Evolutionary conservation across 2,329 filamentous ascomycete genomes (phyloP).

Genomic region (Raffaelea albimanens): DNA sequence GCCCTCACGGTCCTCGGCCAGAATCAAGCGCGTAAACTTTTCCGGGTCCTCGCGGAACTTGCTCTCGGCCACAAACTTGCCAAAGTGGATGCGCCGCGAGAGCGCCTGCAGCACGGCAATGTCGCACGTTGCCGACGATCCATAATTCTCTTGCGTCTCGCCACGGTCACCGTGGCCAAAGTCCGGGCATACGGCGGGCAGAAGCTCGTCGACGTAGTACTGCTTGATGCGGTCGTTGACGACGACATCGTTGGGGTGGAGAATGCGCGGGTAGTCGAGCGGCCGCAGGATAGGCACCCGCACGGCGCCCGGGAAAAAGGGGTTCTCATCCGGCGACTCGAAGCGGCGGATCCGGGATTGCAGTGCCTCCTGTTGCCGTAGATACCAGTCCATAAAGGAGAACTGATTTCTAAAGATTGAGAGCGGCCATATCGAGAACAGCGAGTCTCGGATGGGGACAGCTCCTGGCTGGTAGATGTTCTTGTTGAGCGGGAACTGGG

Average conservation of each 20-base stretch:
- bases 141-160: conserved; percentile 89
- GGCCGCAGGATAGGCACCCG: conserved; percentile 77
- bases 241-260: conserved; percentile 83
- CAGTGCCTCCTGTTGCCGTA: conserved; percentile 78
- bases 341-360: conserved; percentile 92
- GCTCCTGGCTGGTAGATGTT: conserved; percentile 78
- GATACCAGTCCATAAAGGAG: conserved; percentile 90
- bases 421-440: not conserved
- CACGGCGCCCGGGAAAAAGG: conserved; percentile 82
- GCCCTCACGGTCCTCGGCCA: conserved; percentile 65
- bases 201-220: conserved; percentile 73
- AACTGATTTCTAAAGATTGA: conserved; percentile 34
- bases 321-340: conserved; percentile 92
- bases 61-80: conserved; percentile 94
- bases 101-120: conserved; percentile 84
- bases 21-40: conserved; percentile 73
- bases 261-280: conserved; percentile 76
- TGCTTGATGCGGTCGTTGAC: conserved; percentile 81
- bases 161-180: conserved; percentile 71
- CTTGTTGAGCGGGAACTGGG: conserved; percentile 90
- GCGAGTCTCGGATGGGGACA: conserved; percentile 59
- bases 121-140: conserved; percentile 82
- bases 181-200: conserved; percentile 74
- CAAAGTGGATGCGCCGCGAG: conserved; percentile 88
- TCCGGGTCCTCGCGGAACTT: conserved; percentile 84